phyloP scores from a whole-genome alignment of 352 stramenopile genomes.

The Pythium brachiatum region DNA sequence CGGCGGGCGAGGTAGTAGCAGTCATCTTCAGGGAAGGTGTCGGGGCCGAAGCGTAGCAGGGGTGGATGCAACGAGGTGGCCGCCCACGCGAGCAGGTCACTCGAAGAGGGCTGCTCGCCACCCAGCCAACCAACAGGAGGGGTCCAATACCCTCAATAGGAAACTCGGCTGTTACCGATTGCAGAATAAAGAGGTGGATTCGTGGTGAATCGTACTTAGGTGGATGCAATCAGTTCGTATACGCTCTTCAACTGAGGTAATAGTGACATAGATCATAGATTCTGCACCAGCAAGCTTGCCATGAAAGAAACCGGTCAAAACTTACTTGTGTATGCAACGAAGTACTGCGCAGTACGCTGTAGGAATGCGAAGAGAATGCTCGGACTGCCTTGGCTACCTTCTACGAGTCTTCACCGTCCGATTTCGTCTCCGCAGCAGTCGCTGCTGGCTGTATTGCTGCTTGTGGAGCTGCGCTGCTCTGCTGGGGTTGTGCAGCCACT shows the following conservation, averaged over 20 bases:
- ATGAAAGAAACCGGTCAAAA: no score
- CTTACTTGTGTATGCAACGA: no score
- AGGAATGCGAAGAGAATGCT: no score
- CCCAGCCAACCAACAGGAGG: conserved; percentile 22
- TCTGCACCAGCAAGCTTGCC: no score
- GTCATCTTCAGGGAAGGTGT: conserved; percentile 2
- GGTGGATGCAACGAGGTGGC: neutral
- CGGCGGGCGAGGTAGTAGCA: conserved; percentile 11
- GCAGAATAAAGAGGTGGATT: conserved; percentile 3
- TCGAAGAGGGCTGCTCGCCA: conserved; percentile 7
- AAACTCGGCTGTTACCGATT: neutral
- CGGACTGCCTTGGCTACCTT: no score
- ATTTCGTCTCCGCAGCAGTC: no score
- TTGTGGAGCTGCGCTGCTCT: no score
- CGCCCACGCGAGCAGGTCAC: conserved; percentile 1
- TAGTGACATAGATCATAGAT: conserved; percentile 11
- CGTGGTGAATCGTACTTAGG: conserved; percentile 10
- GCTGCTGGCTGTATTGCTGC: no score
- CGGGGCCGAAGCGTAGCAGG: neutral
- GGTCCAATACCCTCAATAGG: conserved; percentile 9
- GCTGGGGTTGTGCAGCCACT: no score
- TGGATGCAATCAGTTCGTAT: neutral
- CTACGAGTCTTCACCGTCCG: no score
- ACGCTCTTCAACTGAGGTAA: conserved; percentile 6
- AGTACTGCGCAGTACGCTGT: no score